Evolutionary conservation across 2,329 filamentous ascomycete genomes (phyloP), one percentile per base, ranked within the genome.

Genomic region (Epichloe uncinata): DNA sequence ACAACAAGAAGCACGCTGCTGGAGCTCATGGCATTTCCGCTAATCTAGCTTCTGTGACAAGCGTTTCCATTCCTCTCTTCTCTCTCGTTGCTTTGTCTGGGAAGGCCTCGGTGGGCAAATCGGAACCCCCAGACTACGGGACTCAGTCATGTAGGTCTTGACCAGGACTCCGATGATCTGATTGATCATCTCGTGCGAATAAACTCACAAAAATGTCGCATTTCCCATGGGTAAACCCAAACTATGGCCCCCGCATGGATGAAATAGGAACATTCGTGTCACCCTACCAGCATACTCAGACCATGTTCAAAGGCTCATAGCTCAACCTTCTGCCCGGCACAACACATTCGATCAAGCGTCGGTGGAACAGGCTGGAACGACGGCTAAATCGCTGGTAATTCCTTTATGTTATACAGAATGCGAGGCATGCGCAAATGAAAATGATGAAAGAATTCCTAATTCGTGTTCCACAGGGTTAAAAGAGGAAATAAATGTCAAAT

Each of bases 341-440:
- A 8, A 20, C n/a, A 15, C 34, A 46, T 36, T 36, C 13, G 34
- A 16, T 7, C 7, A 22, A 36, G 18, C 33, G 9, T 46, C 34
- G 35, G 34, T 46, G 44, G n/a, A 37, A 38, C 38, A 46, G 13
- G 44, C 44, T 46, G 44, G n/a, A 30, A 46, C 35, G 44, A 38
- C 35, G 6, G 15, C 20, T 46, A 13, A 5, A 3, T 46, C 35
- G 9, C 15, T 26, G 34, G 5, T 38, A 15, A 8, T 38, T 38
- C 9, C 35, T 26, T 46, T 46, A 18, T 20, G 35, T 26, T 13
- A 18, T 38, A 20, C 20, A 46, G 20, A 38, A 38, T 11, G 20
- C 26, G 44, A 45, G 18, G 43, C 16, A 37, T 37, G 44, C 18
- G 18, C 34, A 26, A 26, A 45, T 45, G 18, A 45, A 13, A 8